Evolutionary conservation across 1,139 yeast genomes (phyloP).

Genomic region (Arxiozyma heterogenica): DNA sequence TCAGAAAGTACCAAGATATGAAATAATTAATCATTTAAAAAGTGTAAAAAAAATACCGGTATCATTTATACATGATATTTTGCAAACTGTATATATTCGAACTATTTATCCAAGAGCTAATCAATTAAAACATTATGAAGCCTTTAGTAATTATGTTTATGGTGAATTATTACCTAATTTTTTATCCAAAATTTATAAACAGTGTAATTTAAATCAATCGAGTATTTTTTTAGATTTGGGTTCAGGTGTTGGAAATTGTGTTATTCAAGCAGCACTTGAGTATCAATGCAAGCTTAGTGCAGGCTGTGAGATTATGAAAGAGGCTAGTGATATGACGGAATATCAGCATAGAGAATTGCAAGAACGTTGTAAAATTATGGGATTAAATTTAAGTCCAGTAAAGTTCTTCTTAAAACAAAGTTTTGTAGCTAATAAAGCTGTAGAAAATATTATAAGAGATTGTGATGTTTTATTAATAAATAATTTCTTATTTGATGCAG

Average conservation of each 20-base stretch:
- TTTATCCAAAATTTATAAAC: conserved; percentile 55
- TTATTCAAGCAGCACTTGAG: conserved; percentile 81
- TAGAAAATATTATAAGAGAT: conserved; percentile 44
- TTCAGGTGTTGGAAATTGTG: conserved; percentile 90
- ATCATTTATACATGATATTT: conserved; percentile 54
- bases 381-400: conserved; percentile 49
- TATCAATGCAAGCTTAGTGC: conserved; percentile 67
- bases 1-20: conserved; percentile 29
- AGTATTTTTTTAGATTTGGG: conserved; percentile 76
- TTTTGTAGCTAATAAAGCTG: conserved; percentile 56
- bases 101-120: conserved; percentile 68
- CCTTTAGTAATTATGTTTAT: conserved; percentile 84
- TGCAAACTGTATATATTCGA: conserved; percentile 65
- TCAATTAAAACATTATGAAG: conserved; percentile 61
- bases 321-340: conserved; percentile 63
- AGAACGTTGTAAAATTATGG: conserved; percentile 52
- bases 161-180: conserved; percentile 84
- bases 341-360: conserved; percentile 50
- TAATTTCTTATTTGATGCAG: conserved; percentile 73
- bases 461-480: conserved; percentile 73
- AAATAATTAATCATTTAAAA: conserved; percentile 32
- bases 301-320: conserved; percentile 85
- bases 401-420: conserved; percentile 57
- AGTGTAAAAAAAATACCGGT: conserved; percentile 42
- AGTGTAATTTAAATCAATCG: conserved; percentile 47